Evolutionary conservation across 2,329 filamentous ascomycete species (phyloP), one percentile per base, ranked within the genome.

Genomic region (Exophiala sideris): DNA sequence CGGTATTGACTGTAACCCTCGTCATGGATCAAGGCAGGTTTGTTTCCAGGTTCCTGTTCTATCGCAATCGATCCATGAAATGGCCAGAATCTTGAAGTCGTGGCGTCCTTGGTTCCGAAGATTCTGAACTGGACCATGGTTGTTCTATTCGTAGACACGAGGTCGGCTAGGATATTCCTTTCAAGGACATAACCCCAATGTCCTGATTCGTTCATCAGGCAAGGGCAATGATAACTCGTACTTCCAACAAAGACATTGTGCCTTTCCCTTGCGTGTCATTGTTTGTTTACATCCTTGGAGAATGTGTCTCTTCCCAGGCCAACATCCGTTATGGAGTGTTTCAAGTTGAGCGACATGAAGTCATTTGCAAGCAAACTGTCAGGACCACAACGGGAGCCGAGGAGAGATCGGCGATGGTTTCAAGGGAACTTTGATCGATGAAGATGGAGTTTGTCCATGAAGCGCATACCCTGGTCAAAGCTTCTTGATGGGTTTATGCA

Each of bases 251-350:
- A 29, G 24, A 29, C 24, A 29, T 16, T 38, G 35, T 38, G 21
- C 3, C 10, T 45, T 8, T 45, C 18, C 18, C 11, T 18, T n/a
- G 11, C 40, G 40, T 42, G 40, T 38, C 35, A 16, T 24, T 52
- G 49, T 38, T 52, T 52, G 21, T 45, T 52, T 11, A 24, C 18
- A 24, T 3, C 5, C 14, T 16, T 12, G 10, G 10, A 38, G 35
- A 29, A 29, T 3, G 24, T 29, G 24, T 29, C 24, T 29, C 35
- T 11, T 12, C 10, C 35, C 35, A 24, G 34, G 42, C 14, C 50
- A 47, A 52, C 50, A 47, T 3, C 50, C 50, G 44, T 6, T 3
- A 40, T 41, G 36, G 50, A 14, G 46, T 44, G 49, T 45, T 52
- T 52, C 32, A 35, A 5, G 33, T 9, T 38, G 38, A n/a, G 38